Evolutionary conservation across 2,329 filamentous ascomycete genomes (phyloP), one percentile per base, ranked within the genome.

Genomic region (Talaromyces marneffei): DNA sequence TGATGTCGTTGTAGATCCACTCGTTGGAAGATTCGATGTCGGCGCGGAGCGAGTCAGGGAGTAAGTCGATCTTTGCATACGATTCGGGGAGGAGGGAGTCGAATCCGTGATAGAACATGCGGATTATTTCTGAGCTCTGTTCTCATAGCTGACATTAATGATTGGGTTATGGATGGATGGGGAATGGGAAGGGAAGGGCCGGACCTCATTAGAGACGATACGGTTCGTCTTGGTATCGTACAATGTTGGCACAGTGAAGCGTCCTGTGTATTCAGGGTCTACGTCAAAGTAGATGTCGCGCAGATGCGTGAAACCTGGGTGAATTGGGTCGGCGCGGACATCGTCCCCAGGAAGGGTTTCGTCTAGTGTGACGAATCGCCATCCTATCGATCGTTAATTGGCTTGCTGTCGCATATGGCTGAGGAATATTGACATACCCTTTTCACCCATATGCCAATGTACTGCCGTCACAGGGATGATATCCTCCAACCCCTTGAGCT

Each of bases 401-500:
- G 12, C n/a, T 23, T 20, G 5, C 25, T 3, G 3, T 6, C 16
- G 42, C 42, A 46, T 46, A 7, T 25, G n/a, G 4, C 40, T 44
- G n/a, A 23, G 8, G n/a, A 18, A 7, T 3, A 44, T 18, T 18
- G 16, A 74, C 79, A 55, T 74, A 83, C 85, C 87, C 78, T 79
- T 85, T 71, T 79, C 87, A 64, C 68, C 86, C 79, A 97, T 86
- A 69, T 96, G 88, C 93, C 92, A 97, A 77, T 97, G 92, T 58
- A 97, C 92, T n/a, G 85, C 86, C 0, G 91, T 94, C 63, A 85
- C 82, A 5, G 85, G 79, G 67, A 99, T 87, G 66, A 94, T 83
- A 61, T 95, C 88, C 69, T 97, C 90, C 0, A 99, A 82, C 0
- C 93, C 94, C 80, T 97, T 99, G 70, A 99, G 83, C 74, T 91